These are phyloP conservation scores for Cercophora sp. DNA, from an alignment of 495 filamentous ascomycete species.

Conservation along the genomic window DNA sequence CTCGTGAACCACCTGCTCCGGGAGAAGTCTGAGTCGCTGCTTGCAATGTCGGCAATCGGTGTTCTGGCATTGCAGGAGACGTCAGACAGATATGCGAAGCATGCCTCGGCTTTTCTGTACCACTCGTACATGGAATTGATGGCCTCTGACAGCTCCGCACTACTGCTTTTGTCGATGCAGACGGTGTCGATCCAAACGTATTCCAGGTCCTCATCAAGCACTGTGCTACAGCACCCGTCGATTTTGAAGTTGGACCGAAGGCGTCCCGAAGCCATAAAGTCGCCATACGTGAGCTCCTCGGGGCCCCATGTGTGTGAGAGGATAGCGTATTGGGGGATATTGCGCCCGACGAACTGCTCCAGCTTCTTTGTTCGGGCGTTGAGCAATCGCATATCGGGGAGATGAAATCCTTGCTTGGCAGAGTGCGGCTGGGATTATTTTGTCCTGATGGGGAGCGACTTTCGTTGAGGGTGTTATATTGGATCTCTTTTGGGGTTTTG, in stretches of 20 bases:
- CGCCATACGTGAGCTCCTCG: background rate
- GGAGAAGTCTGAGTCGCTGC: background rate
- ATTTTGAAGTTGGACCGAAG: background rate
- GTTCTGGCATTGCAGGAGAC: too few relatives aligned
- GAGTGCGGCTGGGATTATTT: too few relatives aligned
- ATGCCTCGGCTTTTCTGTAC: background rate
- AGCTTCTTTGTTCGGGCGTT: background rate
- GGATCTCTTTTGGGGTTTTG: too few relatives aligned
- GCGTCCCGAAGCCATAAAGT: background rate
- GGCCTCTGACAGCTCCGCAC: background rate
- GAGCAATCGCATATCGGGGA: background rate
- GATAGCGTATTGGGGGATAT: background rate
- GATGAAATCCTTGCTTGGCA: too few relatives aligned
- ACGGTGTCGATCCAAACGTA: background rate
- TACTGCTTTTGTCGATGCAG: slow-evolving; percentile 3
- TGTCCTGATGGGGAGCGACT: too few relatives aligned
- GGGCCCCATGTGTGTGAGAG: background rate
- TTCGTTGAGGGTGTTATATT: too few relatives aligned
- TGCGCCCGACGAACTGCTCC: background rate
- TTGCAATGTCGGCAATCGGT: too few relatives aligned
- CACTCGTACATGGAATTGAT: background rate
- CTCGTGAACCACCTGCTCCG: background rate
- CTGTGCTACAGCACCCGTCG: background rate
- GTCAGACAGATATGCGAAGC: background rate
- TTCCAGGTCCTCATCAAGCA: background rate